Evolutionary conservation across 2,329 filamentous ascomycete genomes (phyloP).

Genomic region (Xylariaceae sp.): DNA sequence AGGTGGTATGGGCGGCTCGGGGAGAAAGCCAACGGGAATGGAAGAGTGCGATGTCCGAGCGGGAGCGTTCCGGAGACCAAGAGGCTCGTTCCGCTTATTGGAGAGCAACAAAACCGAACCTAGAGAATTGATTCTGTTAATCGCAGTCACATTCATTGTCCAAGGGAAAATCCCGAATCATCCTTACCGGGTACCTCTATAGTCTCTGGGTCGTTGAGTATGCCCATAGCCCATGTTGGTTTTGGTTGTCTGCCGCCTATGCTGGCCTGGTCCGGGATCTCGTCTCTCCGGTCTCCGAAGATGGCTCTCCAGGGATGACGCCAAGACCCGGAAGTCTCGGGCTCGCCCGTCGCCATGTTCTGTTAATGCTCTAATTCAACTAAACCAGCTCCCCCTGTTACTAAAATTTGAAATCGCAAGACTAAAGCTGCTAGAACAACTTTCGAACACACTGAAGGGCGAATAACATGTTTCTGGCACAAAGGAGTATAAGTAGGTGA

Average conservation of each 20-base stretch:
- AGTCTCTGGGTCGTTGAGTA: slow-evolving; percentile 72
- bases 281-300: slow-evolving; percentile 16
- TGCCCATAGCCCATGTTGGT: slow-evolving; percentile 60
- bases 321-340: slow-evolving; percentile 6
- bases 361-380: no score
- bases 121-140: slow-evolving; percentile 23
- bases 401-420: neutral
- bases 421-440: neutral
- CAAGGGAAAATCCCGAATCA: neutral
- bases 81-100: slow-evolving; percentile 50
- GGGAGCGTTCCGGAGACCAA: slow-evolving; percentile 53
- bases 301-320: slow-evolving; percentile 19
- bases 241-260: slow-evolving; percentile 14
- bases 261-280: slow-evolving; percentile 5
- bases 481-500: neutral
- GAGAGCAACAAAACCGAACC: slow-evolving; percentile 55
- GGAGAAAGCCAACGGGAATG: slow-evolving; percentile 42
- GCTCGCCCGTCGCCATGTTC: slow-evolving; percentile 21
- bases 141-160: no score
- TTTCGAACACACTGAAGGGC: neutral
- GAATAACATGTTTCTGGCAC: neutral
- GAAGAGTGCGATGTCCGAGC: slow-evolving; percentile 55
- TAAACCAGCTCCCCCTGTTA: no score
- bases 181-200: slow-evolving; percentile 77
- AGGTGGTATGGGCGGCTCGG: slow-evolving; percentile 30